Base-by-base conservation (phyloP, 441 rosid genomes). In the Pelargonium myrrhifolium region DNA sequence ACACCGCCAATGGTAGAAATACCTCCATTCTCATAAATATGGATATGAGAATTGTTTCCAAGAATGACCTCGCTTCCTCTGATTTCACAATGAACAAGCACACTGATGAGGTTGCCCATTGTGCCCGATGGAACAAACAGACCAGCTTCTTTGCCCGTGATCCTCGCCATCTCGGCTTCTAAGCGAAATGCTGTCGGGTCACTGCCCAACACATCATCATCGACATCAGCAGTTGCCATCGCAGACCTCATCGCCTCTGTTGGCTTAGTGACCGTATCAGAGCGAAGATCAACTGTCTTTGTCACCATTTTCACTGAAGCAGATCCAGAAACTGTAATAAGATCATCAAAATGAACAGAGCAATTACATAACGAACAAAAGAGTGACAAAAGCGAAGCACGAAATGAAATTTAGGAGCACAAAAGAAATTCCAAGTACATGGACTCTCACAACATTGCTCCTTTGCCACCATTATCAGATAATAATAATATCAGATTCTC, bases 31-130 rank as follows among this genome's bases (percentile, higher is more conserved):
- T 94, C 99, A 7, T 82, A 91, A 3, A 89, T 78, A 62, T 88
- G 92, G 72, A 94, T 86, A 65, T 91, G 99, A 60, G 87, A 87
- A 72, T 86, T 82, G 78, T 88, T 78, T 65, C 99, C 97, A 8
- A 91, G 97, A 75, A 94, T 91, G 68, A 89, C 90, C 79, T 94
- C 97, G 64, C 99, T 94, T 18, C 96, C 99, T 68, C 97, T 80
- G 66, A 80, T 68, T 31, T 89, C 87, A 73, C 97, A 94, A 69
- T 94, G 99, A 59, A 88, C 92, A 26, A 94, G 89, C 51, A 94
- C 96, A 42, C 99, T 89, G 12, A 91, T 91, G 37, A 91, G 88
- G 81, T 94, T 94, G 39, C 92, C 96, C 97, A 91, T 94, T 9
- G 97, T 91, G 35, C 99, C 99, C 2, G 99, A 91, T 0, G 97